Conservation (phyloP, 2,329 filamentous ascomycete genomes). For the Aureobasidium sp. region DNA sequence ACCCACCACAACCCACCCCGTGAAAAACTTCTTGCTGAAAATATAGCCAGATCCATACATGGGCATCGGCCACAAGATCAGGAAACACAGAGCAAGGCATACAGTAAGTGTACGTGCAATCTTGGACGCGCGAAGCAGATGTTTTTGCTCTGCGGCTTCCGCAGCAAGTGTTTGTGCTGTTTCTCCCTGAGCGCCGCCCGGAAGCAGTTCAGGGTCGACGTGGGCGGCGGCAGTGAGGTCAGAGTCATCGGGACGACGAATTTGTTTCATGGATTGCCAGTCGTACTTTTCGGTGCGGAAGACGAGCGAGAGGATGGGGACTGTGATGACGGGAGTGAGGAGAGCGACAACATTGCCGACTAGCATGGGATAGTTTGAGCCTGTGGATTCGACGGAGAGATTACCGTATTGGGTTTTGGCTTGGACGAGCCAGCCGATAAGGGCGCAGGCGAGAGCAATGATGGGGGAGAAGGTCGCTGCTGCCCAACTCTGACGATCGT, state of each 20-base stretch:
- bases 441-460: slow-evolving; percentile 58
- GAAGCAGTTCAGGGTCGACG: slow-evolving; percentile 57
- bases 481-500: slow-evolving; percentile 69
- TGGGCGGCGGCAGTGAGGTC: slow-evolving; percentile 58
- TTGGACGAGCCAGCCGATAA: slow-evolving; percentile 73
- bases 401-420: slow-evolving; percentile 58
- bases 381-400: slow-evolving; percentile 66
- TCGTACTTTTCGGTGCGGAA: slow-evolving; percentile 73
- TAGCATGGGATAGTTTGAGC: slow-evolving; percentile 77
- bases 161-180: slow-evolving; percentile 29
- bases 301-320: slow-evolving; percentile 64
- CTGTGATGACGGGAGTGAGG: slow-evolving; percentile 64
- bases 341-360: slow-evolving; percentile 79
- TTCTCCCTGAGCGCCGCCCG: slow-evolving; percentile 35
- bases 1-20: slow-evolving; percentile 61
- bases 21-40: slow-evolving; percentile 75
- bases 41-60: slow-evolving; percentile 79
- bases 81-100: slow-evolving; percentile 58
- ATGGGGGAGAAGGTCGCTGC: slow-evolving; percentile 63
- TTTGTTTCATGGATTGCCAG: slow-evolving; percentile 73
- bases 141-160: slow-evolving; percentile 34
- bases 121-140: slow-evolving; percentile 36
- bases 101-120: slow-evolving; percentile 52
- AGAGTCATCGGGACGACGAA: slow-evolving; percentile 70
- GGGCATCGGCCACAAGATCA: slow-evolving; percentile 86